Evolutionary conservation across 129 eudicot species (phyloP), one percentile per base, ranked within the genome.

Genomic region (Artemisia argyi): DNA sequence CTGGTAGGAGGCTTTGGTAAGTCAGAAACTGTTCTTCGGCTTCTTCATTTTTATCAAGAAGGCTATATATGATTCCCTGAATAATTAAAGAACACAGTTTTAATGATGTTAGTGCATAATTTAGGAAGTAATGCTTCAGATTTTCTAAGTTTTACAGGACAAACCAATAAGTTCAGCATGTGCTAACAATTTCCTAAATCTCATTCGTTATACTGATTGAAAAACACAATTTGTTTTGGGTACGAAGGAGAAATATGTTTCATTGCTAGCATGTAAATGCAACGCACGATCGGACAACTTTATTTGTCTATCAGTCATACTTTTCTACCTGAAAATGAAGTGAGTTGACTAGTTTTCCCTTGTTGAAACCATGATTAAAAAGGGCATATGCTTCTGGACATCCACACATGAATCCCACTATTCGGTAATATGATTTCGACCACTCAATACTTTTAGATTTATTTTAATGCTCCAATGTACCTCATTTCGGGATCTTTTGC

Each of bases 51-150:
- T 69, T 86, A 73, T 87, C 96, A 49, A 87, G 85, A 44, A 94
- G 72, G 67, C 97, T 87, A 87, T 85, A 90, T 9, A 94, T 77
- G 55, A 94, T 94, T 77, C 98, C 98, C 98, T 94, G 86, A 26
- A 76, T 24, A 55, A 69, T 12, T 12, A 11, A 42, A 42, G 12
- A 47, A 28, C 22, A 65, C 3, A 14, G 8, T 49, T 48, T 49
- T 4, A 49, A 76, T 14, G 46, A 65, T 54, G 57, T 55, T 15
- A 65, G 48, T 17, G 55, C 55, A 39, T 3, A 11, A 17, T n/a
- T 61, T 76, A 11, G 0, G 11, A 74, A 63, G 28, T 10, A 9
- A 35, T 62, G 18, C 52, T 50, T 56, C 60, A 26, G 51, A 57
- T 12, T 26, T 10, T 58, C 22, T 3, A 5, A 20, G 47, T 13